Percentiles rank a stretch among this genome's conserved stretches.
Conservation (phyloP, 306 rosid species). For the Rosa chinensis region DNA sequence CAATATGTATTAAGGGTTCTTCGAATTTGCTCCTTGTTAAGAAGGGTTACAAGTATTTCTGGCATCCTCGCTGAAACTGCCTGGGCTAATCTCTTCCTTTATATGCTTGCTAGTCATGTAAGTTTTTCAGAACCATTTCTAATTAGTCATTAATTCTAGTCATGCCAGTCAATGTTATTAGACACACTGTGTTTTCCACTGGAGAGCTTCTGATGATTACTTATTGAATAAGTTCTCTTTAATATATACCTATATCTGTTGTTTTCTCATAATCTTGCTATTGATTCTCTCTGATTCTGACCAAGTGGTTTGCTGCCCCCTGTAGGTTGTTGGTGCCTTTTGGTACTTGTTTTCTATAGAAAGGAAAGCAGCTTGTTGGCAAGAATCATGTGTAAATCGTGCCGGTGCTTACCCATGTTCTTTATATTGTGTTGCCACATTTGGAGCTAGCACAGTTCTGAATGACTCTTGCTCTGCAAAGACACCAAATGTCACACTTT, state of each 20-base stretch:
- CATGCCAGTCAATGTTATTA: no score
- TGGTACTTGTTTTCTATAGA: constrained; percentile 21
- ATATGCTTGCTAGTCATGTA: constrained; percentile 28
- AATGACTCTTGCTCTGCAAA: background rate
- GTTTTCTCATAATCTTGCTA: no score
- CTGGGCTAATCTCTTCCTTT: constrained; percentile 30
- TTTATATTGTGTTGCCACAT: no score
- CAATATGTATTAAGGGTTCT: constrained; percentile 7
- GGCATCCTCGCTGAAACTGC: constrained; percentile 20
- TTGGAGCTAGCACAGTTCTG: background rate
- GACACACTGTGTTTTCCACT: no score
- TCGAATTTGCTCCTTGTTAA: constrained; percentile 12
- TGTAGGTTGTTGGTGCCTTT: constrained; percentile 26
- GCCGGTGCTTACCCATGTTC: no score
- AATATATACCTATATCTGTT: no score
- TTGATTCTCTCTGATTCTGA: no score
- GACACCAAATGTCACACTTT: background rate
- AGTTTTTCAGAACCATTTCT: background rate
- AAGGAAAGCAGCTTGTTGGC: constrained; percentile 3
- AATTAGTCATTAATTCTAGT: no score
- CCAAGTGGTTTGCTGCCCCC: background rate
- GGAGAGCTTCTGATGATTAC: no score
- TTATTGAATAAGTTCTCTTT: no score
- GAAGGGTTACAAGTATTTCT: background rate
- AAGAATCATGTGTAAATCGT: background rate